These are phyloP conservation scores for Candida nitratophila DNA, from an alignment of 805 yeast species.

Conservation along the genomic window DNA sequence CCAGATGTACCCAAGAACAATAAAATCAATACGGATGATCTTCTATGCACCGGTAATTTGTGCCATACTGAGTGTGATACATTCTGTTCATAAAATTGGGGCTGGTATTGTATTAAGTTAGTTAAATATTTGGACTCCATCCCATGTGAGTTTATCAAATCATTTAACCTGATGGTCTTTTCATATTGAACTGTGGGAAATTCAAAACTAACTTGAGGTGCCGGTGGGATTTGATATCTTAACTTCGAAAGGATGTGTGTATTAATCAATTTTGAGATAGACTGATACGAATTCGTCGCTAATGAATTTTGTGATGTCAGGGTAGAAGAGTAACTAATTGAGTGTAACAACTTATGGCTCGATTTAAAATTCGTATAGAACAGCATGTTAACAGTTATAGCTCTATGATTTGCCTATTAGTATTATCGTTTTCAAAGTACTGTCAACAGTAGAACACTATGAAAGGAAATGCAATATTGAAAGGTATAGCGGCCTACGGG, in stretches of 20 bases:
- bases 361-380: constrained; percentile 7
- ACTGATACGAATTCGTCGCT: neutral
- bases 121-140: constrained; percentile 29
- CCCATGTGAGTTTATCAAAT: constrained; percentile 12
- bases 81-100: constrained; percentile 26
- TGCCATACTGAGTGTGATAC: constrained; percentile 47
- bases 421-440: too few species aligned
- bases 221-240: constrained; percentile 5
- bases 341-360: constrained; percentile 1
- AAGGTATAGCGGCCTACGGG: too few species aligned
- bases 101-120: constrained; percentile 28
- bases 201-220: neutral
- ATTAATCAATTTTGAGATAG: constrained; percentile 2
- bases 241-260: constrained; percentile 5
- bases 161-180: neutral
- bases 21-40: constrained; percentile 75
- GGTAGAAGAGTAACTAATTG: constrained; percentile 3
- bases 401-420: too few species aligned
- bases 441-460: too few species aligned
- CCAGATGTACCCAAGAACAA: constrained; percentile 68
- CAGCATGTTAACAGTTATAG: neutral
- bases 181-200: neutral
- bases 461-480: too few species aligned
- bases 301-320: neutral
- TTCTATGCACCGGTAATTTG: constrained; percentile 52